Conservation (phyloP, 192 early-diverging fungal species). For the Rhizoclosmatium globosum region DNA sequence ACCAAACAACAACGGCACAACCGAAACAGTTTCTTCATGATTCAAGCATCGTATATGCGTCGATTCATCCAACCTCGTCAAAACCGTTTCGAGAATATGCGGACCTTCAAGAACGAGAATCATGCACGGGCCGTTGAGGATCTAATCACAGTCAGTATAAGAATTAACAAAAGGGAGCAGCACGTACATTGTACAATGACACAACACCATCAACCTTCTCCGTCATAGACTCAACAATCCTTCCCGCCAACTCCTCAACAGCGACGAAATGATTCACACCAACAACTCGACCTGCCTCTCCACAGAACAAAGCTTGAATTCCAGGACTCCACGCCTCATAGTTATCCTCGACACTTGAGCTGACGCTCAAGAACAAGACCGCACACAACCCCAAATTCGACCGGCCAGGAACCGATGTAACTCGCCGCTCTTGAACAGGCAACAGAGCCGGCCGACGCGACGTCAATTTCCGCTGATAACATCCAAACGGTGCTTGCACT, state of each 20-base stretch:
- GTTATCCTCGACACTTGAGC: slow-evolving; percentile 3
- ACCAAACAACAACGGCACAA: neutral
- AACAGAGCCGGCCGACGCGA: slow-evolving; percentile 1
- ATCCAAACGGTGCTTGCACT: slow-evolving; percentile 7
- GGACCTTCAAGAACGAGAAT: neutral
- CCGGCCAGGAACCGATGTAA: neutral
- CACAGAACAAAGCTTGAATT: neutral
- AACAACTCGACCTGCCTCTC: slow-evolving; percentile 3
- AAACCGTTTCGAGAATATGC: neutral
- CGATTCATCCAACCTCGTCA: neutral
- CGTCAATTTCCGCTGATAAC: neutral
- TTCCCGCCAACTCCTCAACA: neutral
- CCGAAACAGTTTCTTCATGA: neutral
- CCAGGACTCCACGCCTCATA: neutral
- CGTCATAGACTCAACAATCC: neutral
- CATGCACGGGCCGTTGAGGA: slow-evolving; percentile 13
- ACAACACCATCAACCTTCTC: neutral
- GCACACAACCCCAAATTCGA: too few species aligned
- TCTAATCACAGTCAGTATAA: neutral
- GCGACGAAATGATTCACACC: slow-evolving; percentile 17
- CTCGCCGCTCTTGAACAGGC: neutral
- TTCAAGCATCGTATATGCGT: neutral
- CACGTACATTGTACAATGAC: neutral
- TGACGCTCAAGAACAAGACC: too few species aligned
- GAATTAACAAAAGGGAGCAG: neutral